A percentile compares a stretch with the other conserved stretches of the same genome.
Conservation (phyloP, 768 basidiomycete genomes). For the Artomyces pyxidatus region DNA sequence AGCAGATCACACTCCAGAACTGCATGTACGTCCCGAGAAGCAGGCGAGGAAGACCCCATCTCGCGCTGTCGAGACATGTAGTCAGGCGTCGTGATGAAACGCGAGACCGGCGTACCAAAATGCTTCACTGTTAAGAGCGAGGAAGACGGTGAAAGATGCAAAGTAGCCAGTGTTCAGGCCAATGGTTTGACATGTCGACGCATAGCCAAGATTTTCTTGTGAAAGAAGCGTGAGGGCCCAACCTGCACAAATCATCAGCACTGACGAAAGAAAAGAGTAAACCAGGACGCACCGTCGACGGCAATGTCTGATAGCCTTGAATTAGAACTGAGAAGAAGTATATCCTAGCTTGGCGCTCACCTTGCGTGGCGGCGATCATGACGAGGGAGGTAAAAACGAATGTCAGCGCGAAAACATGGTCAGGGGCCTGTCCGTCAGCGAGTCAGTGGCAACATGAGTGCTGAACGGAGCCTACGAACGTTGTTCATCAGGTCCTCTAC, state of each 20-base stretch:
- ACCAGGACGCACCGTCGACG: constrained; percentile 69
- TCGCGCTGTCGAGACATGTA: constrained; percentile 36
- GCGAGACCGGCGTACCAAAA: constrained; percentile 37
- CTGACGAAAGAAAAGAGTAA: constrained; percentile 29
- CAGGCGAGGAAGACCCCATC: constrained; percentile 69
- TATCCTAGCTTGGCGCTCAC: constrained; percentile 31
- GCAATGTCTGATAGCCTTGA: constrained; percentile 66
- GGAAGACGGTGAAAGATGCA: constrained; percentile 92
- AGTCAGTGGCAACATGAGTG: too few species aligned
- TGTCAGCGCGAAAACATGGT: constrained; percentile 73
- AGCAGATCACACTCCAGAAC: constrained; percentile 81
- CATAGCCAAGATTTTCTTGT: constrained; percentile 89
- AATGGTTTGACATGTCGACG: constrained; percentile 96
- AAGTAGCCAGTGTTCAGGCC: constrained; percentile 95
- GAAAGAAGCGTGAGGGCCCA: constrained; percentile 85
- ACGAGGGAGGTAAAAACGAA: constrained; percentile 83
- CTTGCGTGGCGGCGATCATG: constrained; percentile 95
- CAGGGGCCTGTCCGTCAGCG: constrained; percentile 52
- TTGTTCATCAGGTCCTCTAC: constrained; percentile 72
- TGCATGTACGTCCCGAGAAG: constrained; percentile 73
- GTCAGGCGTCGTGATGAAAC: neutral
- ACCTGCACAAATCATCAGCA: constrained; percentile 30
- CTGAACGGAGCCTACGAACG: constrained; percentile 45
- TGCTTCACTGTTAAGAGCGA: constrained; percentile 91
- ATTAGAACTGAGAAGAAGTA: constrained; percentile 15